Evolutionary conservation across 2,329 filamentous ascomycete species (phyloP).

Genomic region (Colletotrichum kahawae): DNA sequence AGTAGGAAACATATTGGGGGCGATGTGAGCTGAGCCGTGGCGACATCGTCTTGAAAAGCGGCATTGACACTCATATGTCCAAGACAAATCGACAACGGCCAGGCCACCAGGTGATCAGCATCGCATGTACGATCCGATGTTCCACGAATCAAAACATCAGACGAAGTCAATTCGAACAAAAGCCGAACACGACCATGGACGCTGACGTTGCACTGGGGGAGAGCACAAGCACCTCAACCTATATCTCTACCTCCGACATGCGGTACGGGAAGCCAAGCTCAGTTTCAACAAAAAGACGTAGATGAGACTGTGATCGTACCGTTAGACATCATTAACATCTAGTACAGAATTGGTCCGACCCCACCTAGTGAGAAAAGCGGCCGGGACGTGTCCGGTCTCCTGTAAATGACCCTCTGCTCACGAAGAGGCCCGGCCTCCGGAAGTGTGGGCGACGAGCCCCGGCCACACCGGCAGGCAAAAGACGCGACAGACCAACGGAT

Average conservation of each 20-base stretch:
- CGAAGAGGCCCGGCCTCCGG: not conserved
- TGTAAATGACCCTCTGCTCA: conserved; percentile 7
- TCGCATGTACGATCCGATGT: not conserved
- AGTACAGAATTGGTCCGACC: not conserved
- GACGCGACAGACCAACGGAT: not conserved
- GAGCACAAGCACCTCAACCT: not conserved
- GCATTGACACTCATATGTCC: not conserved
- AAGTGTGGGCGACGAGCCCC: not conserved
- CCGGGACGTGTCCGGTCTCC: conserved; percentile 8
- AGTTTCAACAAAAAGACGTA: not conserved
- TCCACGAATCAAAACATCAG: conserved; percentile 7
- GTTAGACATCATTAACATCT: not conserved
- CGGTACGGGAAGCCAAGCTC: not conserved
- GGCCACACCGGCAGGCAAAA: not conserved
- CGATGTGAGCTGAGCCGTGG: not conserved
- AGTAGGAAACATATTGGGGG: not conserved
- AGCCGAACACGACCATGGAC: not conserved
- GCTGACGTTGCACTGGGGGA: not conserved
- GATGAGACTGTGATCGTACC: not conserved
- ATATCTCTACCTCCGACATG: not conserved
- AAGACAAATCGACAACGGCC: not conserved
- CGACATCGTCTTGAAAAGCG: not conserved
- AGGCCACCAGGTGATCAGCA: not conserved
- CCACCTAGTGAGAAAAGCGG: not conserved
- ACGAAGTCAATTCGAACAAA: not conserved